Evolutionary conservation across 1,139 yeast genomes (phyloP).

Genomic region (Yamadazyma kanchanaburiensis): DNA sequence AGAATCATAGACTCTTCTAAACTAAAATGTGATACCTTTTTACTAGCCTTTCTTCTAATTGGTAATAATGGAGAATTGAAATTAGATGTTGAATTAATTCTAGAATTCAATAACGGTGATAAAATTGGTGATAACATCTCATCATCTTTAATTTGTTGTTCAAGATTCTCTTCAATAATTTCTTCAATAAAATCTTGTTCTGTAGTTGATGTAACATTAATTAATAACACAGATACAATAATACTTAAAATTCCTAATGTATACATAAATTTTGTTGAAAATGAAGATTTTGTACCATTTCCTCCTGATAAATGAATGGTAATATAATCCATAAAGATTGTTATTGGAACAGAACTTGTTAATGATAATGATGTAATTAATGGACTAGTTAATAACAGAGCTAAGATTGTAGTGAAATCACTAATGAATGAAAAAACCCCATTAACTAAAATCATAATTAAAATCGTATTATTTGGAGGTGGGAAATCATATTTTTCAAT

Average conservation of each 20-base stretch:
- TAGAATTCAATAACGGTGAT: slow-evolving; percentile 33
- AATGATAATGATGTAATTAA: slow-evolving; percentile 50
- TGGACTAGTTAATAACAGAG: slow-evolving; percentile 53
- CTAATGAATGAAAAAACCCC: slow-evolving; percentile 48
- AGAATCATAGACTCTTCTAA: no score
- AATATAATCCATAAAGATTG: slow-evolving; percentile 45
- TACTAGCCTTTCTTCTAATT: slow-evolving; percentile 5
- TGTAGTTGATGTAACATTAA: slow-evolving; percentile 40
- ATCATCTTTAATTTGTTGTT: slow-evolving; percentile 45
- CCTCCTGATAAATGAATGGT: slow-evolving; percentile 22
- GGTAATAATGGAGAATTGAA: slow-evolving; percentile 12
- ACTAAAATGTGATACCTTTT: slow-evolving; percentile 10
- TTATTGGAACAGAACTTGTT: slow-evolving; percentile 52
- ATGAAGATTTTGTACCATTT: slow-evolving; percentile 9
- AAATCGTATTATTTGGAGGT: slow-evolving; percentile 30
- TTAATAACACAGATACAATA: slow-evolving; percentile 43
- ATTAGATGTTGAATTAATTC: slow-evolving; percentile 11
- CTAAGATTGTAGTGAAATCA: slow-evolving; percentile 47
- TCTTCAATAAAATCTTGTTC: slow-evolving; percentile 46
- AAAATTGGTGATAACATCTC: slow-evolving; percentile 46
- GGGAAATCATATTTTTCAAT: slow-evolving; percentile 44
- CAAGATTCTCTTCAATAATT: slow-evolving; percentile 48
- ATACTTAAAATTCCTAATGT: slow-evolving; percentile 46
- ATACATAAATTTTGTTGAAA: slow-evolving; percentile 30
- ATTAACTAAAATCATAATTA: slow-evolving; percentile 34